Evolutionary conservation across 139 green algal genomes (phyloP), one percentile per base, ranked within the genome.

Genomic region (Haematococcus lacustris): DNA sequence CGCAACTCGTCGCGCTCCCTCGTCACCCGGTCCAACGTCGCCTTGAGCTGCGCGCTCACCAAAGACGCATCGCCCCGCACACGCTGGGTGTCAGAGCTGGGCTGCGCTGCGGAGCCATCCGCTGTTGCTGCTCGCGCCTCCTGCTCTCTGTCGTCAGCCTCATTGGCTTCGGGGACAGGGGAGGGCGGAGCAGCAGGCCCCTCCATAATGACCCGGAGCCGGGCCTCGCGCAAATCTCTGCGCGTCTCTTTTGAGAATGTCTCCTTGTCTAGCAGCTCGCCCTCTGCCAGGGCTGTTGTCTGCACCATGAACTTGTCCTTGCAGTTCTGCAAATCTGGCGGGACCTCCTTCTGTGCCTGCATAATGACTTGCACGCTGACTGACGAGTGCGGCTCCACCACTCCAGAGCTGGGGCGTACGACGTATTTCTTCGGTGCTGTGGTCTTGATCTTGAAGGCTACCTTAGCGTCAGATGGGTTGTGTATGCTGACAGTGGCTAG

Each of bases 231-330:
- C 60, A 83, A 21, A 34, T 67, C 41, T 51, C 71, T 65, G 53
- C 69, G 68, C 30, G 35, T 26, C 0, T 82, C 73, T 59, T 81
- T 81, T 67, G 62, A 74, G 68, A 81, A 81, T 21, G 76, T 82
- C 60, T 78, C 80, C 69, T 77, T 77, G 35, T 78, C 76, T 47
- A 85, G 73, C 43, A 80, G 60, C 69, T 85, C 80, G 21, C 65
- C 75, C 2, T 74, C 76, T 17, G 37, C 68, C 25, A 89, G 73
- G n/a, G 41, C 37, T 3, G 74, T 82, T 1, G 78, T 81, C 64
- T 89, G 83, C 1, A 89, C 80, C 80, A 89, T 81, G 77, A 89
- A 89, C 76, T 89, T 89, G 74, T 89, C 83, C 33, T 83, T 85
- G 80, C 83, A 86, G 65, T 85, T 85, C 2, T 70, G 39, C 57